These are phyloP conservation scores for Tripterygium wilfordii DNA, from an alignment of 177 flowering plant genomes.

Conservation along the genomic window DNA sequence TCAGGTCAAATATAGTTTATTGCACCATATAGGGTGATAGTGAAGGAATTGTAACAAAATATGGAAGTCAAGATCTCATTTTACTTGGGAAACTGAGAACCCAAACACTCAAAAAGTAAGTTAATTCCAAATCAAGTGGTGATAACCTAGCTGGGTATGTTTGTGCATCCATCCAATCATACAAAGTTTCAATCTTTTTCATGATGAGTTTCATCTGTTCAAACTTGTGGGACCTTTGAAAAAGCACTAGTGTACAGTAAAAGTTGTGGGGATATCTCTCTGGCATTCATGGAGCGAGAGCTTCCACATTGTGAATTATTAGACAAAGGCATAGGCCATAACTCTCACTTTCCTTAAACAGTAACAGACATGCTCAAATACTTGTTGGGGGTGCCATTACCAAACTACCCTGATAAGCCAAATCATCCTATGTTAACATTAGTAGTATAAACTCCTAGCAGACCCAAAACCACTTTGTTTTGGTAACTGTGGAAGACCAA, in stretches of 20 bases:
- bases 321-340: too few relatives aligned
- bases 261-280: background rate
- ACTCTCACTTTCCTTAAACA: constrained; percentile 11
- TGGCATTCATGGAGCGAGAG: constrained; percentile 9
- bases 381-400: constrained; percentile 13
- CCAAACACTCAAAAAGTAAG: constrained; percentile 12
- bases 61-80: background rate
- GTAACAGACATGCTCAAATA: constrained; percentile 18
- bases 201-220: constrained; percentile 10
- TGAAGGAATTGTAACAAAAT: background rate
- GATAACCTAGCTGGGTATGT: background rate
- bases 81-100: constrained; percentile 7
- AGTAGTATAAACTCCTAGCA: too few relatives aligned
- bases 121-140: background rate
- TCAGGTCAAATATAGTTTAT: background rate
- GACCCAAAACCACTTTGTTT: background rate
- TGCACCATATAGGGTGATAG: constrained; percentile 2
- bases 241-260: too few relatives aligned
- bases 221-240: constrained; percentile 12
- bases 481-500: too few relatives aligned
- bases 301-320: constrained; percentile 4
- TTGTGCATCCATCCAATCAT: constrained; percentile 2
- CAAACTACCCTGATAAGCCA: constrained; percentile 9
- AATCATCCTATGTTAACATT: too few relatives aligned
- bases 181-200: constrained; percentile 4